Conservation (phyloP, 208 protist species). For the Leishmania gerbilli region DNA sequence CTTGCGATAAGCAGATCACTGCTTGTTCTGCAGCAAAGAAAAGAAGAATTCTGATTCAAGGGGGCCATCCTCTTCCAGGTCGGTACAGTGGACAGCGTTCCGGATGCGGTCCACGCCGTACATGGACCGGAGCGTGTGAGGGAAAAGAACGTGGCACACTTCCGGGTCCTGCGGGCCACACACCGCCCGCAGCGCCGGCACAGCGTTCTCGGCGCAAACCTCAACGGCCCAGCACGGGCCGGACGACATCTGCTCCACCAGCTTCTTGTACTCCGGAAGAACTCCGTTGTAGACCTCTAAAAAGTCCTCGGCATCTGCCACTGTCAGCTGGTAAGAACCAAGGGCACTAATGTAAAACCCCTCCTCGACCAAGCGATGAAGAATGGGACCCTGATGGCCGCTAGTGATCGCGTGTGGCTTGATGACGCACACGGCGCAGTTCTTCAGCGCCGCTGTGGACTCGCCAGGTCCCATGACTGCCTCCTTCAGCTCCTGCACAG, state of each 20-base stretch:
- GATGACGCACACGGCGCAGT: constrained; percentile 95
- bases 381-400: constrained; percentile 86
- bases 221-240: constrained; percentile 90
- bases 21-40: constrained; percentile 85
- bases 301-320: constrained; percentile 95
- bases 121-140: constrained; percentile 92
- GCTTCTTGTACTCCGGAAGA: constrained; percentile 91
- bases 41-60: constrained; percentile 96
- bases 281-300: constrained; percentile 97
- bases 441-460: constrained; percentile 81
- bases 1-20: not conserved
- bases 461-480: constrained; percentile 55
- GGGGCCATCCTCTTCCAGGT: constrained; percentile 95
- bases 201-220: constrained; percentile 88
- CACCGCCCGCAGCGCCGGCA: constrained; percentile 77
- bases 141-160: constrained; percentile 90
- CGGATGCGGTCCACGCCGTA: constrained; percentile 88
- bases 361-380: constrained; percentile 90
- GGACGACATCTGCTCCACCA: constrained; percentile 93
- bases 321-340: constrained; percentile 86
- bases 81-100: constrained; percentile 96
- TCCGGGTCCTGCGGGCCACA: constrained; percentile 93
- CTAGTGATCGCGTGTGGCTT: constrained; percentile 95
- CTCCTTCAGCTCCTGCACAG: constrained; percentile 35
- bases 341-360: constrained; percentile 94